These are phyloP conservation scores for Lecanicillium sp. DNA, from an alignment of 2,329 filamentous ascomycete genomes.

Conservation along the genomic window DNA sequence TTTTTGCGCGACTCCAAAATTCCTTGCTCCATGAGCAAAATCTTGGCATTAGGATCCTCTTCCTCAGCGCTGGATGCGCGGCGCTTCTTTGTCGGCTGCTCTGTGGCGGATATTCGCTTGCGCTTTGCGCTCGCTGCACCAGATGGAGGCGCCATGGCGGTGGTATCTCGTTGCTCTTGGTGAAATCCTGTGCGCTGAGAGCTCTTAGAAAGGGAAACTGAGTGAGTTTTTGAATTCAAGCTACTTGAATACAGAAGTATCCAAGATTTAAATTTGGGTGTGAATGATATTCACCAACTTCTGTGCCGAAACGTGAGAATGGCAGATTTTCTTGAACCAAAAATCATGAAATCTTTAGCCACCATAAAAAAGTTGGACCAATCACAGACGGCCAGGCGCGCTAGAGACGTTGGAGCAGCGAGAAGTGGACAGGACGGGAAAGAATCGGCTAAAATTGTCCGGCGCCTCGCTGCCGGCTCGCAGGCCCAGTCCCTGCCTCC, in stretches of 20 bases:
- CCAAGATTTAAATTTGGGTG: background rate
- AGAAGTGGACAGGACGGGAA: constrained; percentile 6
- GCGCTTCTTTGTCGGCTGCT: constrained; percentile 41
- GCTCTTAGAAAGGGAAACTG: too few relatives aligned
- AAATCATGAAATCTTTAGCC: constrained; percentile 22
- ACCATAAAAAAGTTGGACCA: constrained; percentile 4
- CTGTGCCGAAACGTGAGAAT: background rate
- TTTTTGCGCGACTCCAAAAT: constrained; percentile 81
- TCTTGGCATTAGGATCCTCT: constrained; percentile 52
- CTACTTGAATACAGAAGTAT: background rate
- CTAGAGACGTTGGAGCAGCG: too few relatives aligned
- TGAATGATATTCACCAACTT: too few relatives aligned
- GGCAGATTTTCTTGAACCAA: constrained; percentile 7
- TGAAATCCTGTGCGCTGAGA: too few relatives aligned
- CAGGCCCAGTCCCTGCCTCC: too few relatives aligned
- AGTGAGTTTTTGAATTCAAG: too few relatives aligned
- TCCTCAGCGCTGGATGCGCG: constrained; percentile 39
- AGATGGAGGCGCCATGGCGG: constrained; percentile 18
- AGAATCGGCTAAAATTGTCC: constrained; percentile 9
- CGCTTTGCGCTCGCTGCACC: constrained; percentile 36
- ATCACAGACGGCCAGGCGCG: constrained; percentile 3
- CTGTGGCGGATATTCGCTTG: constrained; percentile 37
- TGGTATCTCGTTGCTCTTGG: too few relatives aligned
- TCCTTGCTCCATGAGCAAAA: constrained; percentile 68
- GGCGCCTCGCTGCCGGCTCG: too few relatives aligned